phyloP scores from a whole-genome alignment of 108 stramenopile species.

The Aurantiochytrium sp. region DNA sequence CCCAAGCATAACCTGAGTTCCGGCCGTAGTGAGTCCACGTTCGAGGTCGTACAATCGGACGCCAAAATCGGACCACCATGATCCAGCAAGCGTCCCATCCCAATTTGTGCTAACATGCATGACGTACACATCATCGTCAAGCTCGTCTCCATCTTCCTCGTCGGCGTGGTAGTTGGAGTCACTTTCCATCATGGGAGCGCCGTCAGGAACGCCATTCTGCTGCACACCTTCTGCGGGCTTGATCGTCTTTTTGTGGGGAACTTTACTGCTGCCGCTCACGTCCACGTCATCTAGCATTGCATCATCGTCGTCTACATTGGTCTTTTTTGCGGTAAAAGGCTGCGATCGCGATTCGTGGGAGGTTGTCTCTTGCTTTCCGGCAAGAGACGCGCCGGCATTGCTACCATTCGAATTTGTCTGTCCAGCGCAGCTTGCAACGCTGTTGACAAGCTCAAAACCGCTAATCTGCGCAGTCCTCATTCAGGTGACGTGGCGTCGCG shows the following conservation, averaged over 20 bases:
- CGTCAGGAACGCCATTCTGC: too few species aligned
- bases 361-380: too few species aligned
- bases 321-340: too few species aligned
- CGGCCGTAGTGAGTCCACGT: not conserved
- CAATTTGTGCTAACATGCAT: not conserved
- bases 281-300: too few species aligned
- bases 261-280: too few species aligned
- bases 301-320: not conserved
- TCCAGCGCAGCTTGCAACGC: not conserved
- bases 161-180: not conserved
- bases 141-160: not conserved
- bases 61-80: not conserved
- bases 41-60: not conserved
- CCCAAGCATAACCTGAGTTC: not conserved
- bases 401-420: not conserved
- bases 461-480: not conserved
- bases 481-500: not conserved
- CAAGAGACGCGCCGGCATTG: too few species aligned
- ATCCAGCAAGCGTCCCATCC: not conserved
- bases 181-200: not conserved
- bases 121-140: not conserved
- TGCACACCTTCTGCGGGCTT: too few species aligned
- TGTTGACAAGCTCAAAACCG: conserved; percentile 1
- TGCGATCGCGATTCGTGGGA: too few species aligned
- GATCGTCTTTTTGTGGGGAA: too few species aligned